Base-by-base conservation (phyloP, 495 filamentous ascomycete genomes). In the Hypoxylon intermedium region DNA sequence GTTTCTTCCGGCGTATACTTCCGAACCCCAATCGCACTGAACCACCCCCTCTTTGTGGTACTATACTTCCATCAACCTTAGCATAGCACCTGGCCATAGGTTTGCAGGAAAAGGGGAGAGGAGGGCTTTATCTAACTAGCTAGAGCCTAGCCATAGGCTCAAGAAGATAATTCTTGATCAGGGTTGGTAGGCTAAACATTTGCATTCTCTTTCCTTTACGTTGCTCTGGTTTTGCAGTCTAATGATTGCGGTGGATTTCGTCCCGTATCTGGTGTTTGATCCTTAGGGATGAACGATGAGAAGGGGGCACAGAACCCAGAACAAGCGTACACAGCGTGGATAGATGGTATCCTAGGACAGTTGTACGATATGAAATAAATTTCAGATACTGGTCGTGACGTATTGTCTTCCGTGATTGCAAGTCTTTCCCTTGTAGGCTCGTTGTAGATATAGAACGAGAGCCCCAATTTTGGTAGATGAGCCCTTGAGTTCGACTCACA, bases 281-380 rank as follows among this genome's bases (percentile, higher is more conserved):
- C 37, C 16, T 20, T 9, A 28, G 9, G 18, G 33, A 53, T 26
- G 42, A 44, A 28, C 0, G n/a, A 28, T 37, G 24, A 6, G 23
- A 26, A 15, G 38, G 40, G 47, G 42, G n/a, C 15, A 38, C 38
- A 28, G 24, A 7, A 26, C 24, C 24, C 24, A 7, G 13, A 26
- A 56, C 52, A 52, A 34, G 43, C 34, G 9, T 30, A 31, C 33
- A 30, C 11, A 12, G 0, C 37, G 23, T 30, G 38, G 46, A 45
- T 53, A 28, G 40, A 28, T 40, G 41, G 28, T 38, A 44, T 26
- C 49, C 49, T 15, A 36, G 18, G 19, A 43, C 46, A 51, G 37
- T 2, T 58, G 55, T 58, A 59, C 55, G 24, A 26, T 26, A 26
- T 7, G 24, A 26, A 26, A n/a, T n/a, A n/a, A n/a, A n/a, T n/a